phyloP scores from a whole-genome alignment of 257 asterid species.

The Solanum rostratum region DNA sequence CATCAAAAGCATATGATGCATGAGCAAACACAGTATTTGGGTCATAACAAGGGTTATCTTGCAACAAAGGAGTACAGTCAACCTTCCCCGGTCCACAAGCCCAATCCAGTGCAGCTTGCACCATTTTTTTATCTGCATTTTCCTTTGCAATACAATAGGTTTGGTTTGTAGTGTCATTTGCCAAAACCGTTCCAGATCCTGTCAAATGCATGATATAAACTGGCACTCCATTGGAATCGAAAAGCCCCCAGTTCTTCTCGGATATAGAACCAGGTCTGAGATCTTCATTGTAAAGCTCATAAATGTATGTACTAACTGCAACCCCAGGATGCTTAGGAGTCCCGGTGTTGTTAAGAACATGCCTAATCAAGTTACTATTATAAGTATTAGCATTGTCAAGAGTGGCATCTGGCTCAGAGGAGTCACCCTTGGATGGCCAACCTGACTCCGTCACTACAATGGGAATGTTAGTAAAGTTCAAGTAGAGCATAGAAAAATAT shows the following conservation, averaged over 20 bases:
- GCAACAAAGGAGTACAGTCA: conserved; percentile 61
- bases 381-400: conserved; percentile 74
- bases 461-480: conserved; percentile 71
- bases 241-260: conserved; percentile 95
- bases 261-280: conserved; percentile 55
- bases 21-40: conserved; percentile 69
- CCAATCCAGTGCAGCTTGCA: conserved; percentile 91
- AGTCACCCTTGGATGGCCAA: conserved; percentile 92
- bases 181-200: conserved; percentile 68
- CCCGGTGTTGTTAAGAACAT: conserved; percentile 67
- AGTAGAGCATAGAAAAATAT: conserved; percentile 68
- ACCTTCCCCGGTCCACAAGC: conserved; percentile 95
- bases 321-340: conserved; percentile 93
- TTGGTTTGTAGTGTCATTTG: conserved; percentile 78
- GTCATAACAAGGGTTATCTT: conserved; percentile 63
- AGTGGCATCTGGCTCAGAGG: conserved; percentile 64
- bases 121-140: conserved; percentile 60
- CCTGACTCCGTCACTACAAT: conserved; percentile 72
- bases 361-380: conserved; percentile 75
- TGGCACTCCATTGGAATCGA: conserved; percentile 60
- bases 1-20: conserved; percentile 86
- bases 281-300: conserved; percentile 88
- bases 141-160: conserved; percentile 74
- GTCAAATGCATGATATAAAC: conserved; percentile 58
- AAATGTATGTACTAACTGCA: conserved; percentile 66